Evolutionary conservation across 495 filamentous ascomycete genomes (phyloP), one percentile per base, ranked within the genome.

Genomic region (Ramalina intermedia): DNA sequence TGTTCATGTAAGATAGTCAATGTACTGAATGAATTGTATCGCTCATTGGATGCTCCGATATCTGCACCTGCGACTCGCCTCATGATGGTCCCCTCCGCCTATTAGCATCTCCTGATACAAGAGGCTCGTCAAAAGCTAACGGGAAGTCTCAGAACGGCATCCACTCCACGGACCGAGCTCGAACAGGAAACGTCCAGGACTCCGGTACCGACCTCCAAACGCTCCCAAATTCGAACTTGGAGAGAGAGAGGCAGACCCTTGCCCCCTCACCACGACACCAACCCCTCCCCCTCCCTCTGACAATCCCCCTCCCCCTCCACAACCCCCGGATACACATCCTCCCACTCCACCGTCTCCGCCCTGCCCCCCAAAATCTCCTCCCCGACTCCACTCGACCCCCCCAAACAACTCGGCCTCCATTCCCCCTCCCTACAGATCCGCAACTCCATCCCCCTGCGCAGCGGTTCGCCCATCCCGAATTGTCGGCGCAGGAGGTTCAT

Each of bases 391-490:
- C 66, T 64, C 29, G 60, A 64, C 7, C 66, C 66, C 33, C 73
- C 70, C 55, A 75, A 55, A 53, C 29, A 51, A 38, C 63, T 58
- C 29, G 72, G 72, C 48, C 66, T 55, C 67, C 77, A 76, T 46
- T 70, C 73, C 18, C 75, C 73, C 58, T 69, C 74, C 45, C 78
- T 72, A 1, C 78, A 74, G 59, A 94, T 87, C 74, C 84, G 84
- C 58, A 94, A 68, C 72, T 98, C 90, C 90, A 98, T 98, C 35
- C 81, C 84, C n/a, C 90, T 78, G 14, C 85, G 77, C 53, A 96
- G 77, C 9, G 90, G 89, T 76, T 95, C 90, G n/a, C 82, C 85
- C 49, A 95, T 86, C 40, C 90, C 90, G 64, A 83, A 96, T 29
- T 81, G 76, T 48, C 87, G 84, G 41, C 87, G 77, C 61, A 95